Evolutionary conservation across 441 rosid genomes (phyloP).

Genomic region (Codiaeum variegatum): DNA sequence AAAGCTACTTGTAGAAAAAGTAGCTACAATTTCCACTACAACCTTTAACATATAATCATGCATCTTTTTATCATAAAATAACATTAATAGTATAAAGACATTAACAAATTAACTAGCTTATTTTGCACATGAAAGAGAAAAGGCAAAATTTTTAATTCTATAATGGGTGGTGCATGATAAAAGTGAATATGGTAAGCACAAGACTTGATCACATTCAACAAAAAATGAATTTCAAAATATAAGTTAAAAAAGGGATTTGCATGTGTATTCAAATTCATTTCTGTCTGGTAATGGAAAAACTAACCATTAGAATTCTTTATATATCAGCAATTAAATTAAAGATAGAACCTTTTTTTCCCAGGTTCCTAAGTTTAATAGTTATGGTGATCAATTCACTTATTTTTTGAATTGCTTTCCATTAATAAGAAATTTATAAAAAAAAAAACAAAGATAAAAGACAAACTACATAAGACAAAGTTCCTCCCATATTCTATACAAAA

Average conservation of each 20-base stretch:
- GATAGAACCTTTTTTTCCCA: too few species aligned
- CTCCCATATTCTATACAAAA: neutral
- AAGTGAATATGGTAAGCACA: neutral
- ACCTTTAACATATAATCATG: constrained; percentile 51
- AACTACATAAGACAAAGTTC: neutral
- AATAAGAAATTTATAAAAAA: neutral
- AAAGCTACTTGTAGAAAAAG: too few species aligned
- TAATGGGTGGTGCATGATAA: neutral
- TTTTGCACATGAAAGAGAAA: neutral
- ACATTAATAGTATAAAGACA: neutral
- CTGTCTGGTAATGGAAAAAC: neutral
- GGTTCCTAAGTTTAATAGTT: too few species aligned
- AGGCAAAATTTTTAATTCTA: constrained; percentile 2
- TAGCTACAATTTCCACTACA: constrained; percentile 88
- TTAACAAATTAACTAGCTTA: neutral
- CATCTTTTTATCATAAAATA: constrained; percentile 9
- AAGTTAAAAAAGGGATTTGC: neutral
- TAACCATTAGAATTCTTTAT: too few species aligned
- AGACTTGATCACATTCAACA: neutral
- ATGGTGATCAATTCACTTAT: neutral
- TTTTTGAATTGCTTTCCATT: too few species aligned
- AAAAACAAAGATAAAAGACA: neutral
- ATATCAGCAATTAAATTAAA: too few species aligned
- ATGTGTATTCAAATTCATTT: neutral
- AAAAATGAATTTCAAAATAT: neutral